These are phyloP conservation scores for Botrytis aclada DNA, from an alignment of 2,329 filamentous ascomycete genomes.

Conservation along the genomic window DNA sequence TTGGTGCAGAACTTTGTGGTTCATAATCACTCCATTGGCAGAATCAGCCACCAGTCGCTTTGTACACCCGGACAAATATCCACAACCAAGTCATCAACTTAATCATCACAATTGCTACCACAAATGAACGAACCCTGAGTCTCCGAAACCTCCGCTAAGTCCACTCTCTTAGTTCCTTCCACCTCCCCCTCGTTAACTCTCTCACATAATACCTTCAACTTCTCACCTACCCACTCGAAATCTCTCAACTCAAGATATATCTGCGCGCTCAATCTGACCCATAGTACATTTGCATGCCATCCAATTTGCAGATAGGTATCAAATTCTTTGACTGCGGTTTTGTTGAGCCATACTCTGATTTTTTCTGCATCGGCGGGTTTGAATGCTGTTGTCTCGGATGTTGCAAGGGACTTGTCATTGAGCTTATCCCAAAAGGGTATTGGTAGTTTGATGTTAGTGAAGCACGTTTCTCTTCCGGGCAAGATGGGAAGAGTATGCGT, in stretches of 20 bases:
- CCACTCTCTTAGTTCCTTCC: background rate
- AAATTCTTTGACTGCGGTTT: constrained; percentile 47
- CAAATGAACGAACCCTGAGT: background rate
- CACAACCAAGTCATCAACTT: background rate
- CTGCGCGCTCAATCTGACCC: constrained; percentile 74
- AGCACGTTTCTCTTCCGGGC: constrained; percentile 61
- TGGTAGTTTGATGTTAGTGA: constrained; percentile 73
- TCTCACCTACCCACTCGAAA: constrained; percentile 64
- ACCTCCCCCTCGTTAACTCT: constrained; percentile 42
- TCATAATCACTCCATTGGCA: background rate
- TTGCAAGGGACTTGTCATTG: constrained; percentile 26
- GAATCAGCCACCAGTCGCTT: background rate
- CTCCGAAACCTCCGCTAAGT: background rate
- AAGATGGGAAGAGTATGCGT: constrained; percentile 70
- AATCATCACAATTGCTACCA: background rate
- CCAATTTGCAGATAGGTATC: constrained; percentile 64
- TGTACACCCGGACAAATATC: rapidly evolving
- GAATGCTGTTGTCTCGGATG: constrained; percentile 33
- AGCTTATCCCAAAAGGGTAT: constrained; percentile 40
- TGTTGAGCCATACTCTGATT: constrained; percentile 50
- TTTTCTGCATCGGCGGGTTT: constrained; percentile 49
- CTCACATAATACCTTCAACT: constrained; percentile 46
- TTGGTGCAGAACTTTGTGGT: too few relatives aligned
- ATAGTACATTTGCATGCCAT: constrained; percentile 57
- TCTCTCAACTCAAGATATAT: constrained; percentile 75